Percentiles rank a stretch among this genome's conserved stretches.
Evolutionary conservation across 2,329 filamentous ascomycete genomes (phyloP).

Genomic region (Paraconiothyrium brasiliense): DNA sequence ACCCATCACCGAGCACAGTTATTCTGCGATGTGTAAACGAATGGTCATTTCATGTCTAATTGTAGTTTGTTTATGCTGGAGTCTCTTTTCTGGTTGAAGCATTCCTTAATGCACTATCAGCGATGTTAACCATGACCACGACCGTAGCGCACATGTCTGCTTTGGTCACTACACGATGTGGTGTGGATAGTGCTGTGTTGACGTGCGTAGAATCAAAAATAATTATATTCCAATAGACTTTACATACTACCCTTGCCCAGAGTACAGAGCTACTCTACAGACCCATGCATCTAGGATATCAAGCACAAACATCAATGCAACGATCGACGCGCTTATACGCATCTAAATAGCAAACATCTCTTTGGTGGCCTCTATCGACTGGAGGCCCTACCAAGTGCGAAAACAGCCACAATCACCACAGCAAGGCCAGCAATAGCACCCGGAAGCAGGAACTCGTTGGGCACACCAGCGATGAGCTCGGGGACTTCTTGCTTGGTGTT

Average conservation of each 20-base stretch:
- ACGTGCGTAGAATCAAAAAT: neutral
- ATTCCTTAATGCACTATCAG: no score
- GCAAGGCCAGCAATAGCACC: constrained; percentile 96
- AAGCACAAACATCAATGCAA: constrained; percentile 25
- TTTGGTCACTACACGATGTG: neutral
- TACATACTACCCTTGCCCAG: constrained; percentile 19
- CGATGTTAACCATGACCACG: no score
- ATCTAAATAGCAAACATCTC: constrained; percentile 3
- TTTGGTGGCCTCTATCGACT: constrained; percentile 51
- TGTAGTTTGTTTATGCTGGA: no score
- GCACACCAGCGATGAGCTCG: constrained; percentile 87
- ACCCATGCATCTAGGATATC: constrained; percentile 32
- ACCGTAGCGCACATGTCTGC: no score
- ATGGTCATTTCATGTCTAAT: no score
- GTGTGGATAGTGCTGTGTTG: neutral
- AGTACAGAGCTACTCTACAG: constrained; percentile 21
- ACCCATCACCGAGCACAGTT: no score
- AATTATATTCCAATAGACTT: neutral
- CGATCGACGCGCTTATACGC: constrained; percentile 8
- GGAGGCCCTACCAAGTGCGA: constrained; percentile 79
- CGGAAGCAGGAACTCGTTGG: constrained; percentile 91
- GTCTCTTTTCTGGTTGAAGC: no score
- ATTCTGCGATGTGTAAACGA: no score
- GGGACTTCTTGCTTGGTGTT: constrained; percentile 63
- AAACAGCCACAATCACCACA: constrained; percentile 92